Evolutionary conservation across 768 basidiomycete species (phyloP), one percentile per base, ranked within the genome.

Genomic region (Symmetrospora coprosmae): DNA sequence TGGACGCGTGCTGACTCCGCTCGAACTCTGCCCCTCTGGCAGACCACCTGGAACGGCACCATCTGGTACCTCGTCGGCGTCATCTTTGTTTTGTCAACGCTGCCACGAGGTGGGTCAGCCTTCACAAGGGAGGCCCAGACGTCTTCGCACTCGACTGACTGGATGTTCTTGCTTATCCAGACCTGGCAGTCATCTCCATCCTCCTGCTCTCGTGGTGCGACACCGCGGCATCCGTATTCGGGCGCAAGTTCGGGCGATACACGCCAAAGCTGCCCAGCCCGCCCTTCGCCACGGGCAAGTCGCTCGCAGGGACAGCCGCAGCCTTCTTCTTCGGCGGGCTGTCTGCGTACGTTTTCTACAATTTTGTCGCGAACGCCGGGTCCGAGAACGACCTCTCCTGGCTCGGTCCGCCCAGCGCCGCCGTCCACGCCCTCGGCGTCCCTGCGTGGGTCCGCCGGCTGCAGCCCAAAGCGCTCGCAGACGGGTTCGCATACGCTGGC

Each of bases 21-120:
- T n/a, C n/a, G n/a, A n/a, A n/a, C n/a, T n/a, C 43, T 4, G 55
- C 62, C 13, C 60, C 21, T 23, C 9, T 11, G 25, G 21, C 53
- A 63, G 45, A 45, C 35, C 13, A 55, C 38, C 14, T 46, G 39
- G 48, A 63, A 63, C 25, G 53, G 56, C 13, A 50, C 60, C 35
- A 62, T 68, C 34, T 70, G 64, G 58, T 70, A 70, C 51, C 64
- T 70, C 25, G 60, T 67, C 53, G 69, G 67, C 19, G 65, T 68
- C 16, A 33, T 68, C 30, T 47, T 66, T 49, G 63, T 62, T 40
- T 46, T 70, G 1, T 45, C 61, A 2, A 64, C 66, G 47, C 65
- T 66, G 39, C 68, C 67, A 11, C 55, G 67, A 53, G 67, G 69
- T 69, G 8, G 11, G 63, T 50, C 31, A 17, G 41, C 0, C 3